A percentile compares a stretch with the other conserved stretches of the same genome.
Evolutionary conservation across 176 grass and related monocot genomes (phyloP).

Genomic region (Avena insularis): DNA sequence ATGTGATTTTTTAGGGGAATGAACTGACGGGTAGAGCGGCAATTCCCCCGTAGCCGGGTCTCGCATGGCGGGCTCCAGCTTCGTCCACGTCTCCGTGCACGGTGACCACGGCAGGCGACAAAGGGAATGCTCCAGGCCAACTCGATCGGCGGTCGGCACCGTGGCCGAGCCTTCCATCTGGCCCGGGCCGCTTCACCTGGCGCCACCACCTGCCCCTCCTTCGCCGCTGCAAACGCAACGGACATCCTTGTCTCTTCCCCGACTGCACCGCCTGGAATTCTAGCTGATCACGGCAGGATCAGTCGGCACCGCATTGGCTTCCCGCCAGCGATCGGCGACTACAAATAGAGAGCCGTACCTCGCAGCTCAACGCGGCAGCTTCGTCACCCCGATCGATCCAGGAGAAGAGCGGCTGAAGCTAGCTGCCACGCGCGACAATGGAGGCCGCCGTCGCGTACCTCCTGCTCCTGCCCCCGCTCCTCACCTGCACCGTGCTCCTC

Average conservation of each 20-base stretch:
- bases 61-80: no score
- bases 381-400: no score
- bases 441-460: neutral
- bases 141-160: neutral
- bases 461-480: neutral
- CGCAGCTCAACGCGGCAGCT: no score
- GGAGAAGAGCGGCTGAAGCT: no score
- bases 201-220: neutral
- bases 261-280: neutral
- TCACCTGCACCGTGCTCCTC: neutral
- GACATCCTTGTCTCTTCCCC: neutral
- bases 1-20: no score
- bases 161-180: conserved; percentile 2
- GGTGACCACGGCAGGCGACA: no score
- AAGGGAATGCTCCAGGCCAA: neutral
- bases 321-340: neutral
- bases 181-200: conserved; percentile 4
- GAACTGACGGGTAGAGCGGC: no score
- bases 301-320: neutral
- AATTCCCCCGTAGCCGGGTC: no score
- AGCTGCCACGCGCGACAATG: neutral
- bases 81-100: no score
- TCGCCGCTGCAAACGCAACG: conserved; percentile 2
- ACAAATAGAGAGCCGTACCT: neutral
- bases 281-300: neutral